Evolutionary conservation across 108 stramenopile genomes (phyloP), one percentile per base, ranked within the genome.

Genomic region (Nitzschia sp.): DNA sequence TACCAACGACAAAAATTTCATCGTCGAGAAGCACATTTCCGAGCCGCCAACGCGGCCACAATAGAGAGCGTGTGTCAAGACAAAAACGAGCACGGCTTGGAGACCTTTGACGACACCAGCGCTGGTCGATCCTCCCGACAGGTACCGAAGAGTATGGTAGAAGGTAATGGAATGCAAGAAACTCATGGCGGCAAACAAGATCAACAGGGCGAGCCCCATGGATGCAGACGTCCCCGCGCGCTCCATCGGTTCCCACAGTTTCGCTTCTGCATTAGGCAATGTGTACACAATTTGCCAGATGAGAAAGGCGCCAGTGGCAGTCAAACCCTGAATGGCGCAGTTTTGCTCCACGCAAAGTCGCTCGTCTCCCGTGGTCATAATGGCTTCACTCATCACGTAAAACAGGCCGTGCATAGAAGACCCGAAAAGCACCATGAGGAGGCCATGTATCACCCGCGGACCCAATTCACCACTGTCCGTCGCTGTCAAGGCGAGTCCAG

Each of bases 61-160:
- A 24, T 86, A 84, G 1, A 83, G 34, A 3, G 75, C 9, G 11
- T 85, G 64, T 1, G 85, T 75, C 2, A 73, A 59, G 3, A 75
- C 78, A 64, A 93, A 90, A 4, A 93, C 86, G 30, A 93, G 65
- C 6, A 93, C 89, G 19, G 92, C 92, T 59, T 93, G 88, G 36
- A 90, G 54, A 31, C 92, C 92, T 72, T 93, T 90, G 71, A 93
- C 58, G 0, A 93, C 87, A 9, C 91, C 92, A 0, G 92, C 91
- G 62, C 65, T 74, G n/a, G 85, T 87, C 0, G 87, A 82, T 15
- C 91, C 91, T n/a, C 86, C 85, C 17, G 85, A 78, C 30, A 82
- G 84, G 48, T 89, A 59, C 42, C 68, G 80, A 49, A 92, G 57
- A 13, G 88, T 92, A 26, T 71, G 64, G 59, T 68, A 92, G 60